Evolutionary conservation across 164 flowering plant genomes (phyloP), one percentile per base, ranked within the genome.

Genomic region (Cinnamomum micranthum): DNA sequence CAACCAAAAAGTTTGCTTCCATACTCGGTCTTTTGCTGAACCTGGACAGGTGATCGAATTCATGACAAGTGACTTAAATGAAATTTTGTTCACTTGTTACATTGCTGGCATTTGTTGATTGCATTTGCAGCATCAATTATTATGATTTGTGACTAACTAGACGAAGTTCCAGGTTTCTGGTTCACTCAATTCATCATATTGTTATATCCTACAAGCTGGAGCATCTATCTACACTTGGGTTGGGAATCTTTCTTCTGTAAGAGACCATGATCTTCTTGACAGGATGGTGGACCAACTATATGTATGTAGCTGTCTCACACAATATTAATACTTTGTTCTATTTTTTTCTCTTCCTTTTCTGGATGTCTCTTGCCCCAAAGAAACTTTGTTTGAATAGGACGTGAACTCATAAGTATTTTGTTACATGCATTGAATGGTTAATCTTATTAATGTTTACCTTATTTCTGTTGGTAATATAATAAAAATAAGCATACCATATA

Each of bases 101-200:
- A 41, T 47, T 47, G 23, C 51, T 73, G 55, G 47, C 73, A 33
- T 52, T 41, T n/a, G 28, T 71, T 80, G 62, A 62, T 66, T 23
- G 66, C 64, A 70, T 28, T 31, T 28, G 28, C 19, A 15, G 28
- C 50, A 50, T 51, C n/a, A 65, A 63, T 28, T 71, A 2, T 74
- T 25, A 23, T 77, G 14, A 55, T 6, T 74, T 25, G 52, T 77
- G 14, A 55, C 52, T 70, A 25, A 28, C 19, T 6, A 59, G 67
- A 72, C 17, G 17, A 31, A 50, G 13, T 76, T 81, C 77, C 88
- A 92, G 95, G 92, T 86, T 52, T 75, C 95, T 35, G 74, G 82
- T 70, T 90, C 93, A 15, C 75, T 92, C 78, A 91, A 91, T 74
- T 92, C 97, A 70, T 88, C 95, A 47, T 86, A 86, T 76, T 91